Percentiles rank a stretch among this genome's conserved stretches.
phyloP scores from a whole-genome alignment of 164 flowering plant species.

The Liriodendron chinense region DNA sequence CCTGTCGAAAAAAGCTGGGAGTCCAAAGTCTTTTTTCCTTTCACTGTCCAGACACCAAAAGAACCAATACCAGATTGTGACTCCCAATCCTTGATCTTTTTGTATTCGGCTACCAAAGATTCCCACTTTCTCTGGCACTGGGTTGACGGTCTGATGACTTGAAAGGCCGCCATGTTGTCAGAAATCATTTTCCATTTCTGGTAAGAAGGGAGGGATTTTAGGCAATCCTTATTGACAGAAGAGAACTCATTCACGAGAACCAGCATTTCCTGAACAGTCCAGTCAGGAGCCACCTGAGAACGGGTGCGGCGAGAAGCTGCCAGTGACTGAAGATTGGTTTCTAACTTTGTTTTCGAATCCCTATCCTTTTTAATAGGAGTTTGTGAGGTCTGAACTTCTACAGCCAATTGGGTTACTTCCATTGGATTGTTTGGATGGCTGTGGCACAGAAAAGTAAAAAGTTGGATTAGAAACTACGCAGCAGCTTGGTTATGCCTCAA shows the following conservation, averaged over 20 bases:
- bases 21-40: conserved; percentile 31
- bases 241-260: conserved; percentile 53
- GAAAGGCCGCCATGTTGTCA: conserved; percentile 46
- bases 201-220: conserved; percentile 37
- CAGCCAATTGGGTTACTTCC: neutral
- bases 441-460: neutral
- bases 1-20: conserved; percentile 40
- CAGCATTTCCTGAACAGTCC: conserved; percentile 40
- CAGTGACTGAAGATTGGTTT: neutral
- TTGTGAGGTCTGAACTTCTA: neutral
- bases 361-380: neutral
- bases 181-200: conserved; percentile 66
- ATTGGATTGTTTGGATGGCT: neutral
- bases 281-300: conserved; percentile 50
- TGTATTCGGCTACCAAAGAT: conserved; percentile 41
- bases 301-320: conserved; percentile 37
- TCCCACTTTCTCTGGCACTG: conserved; percentile 70
- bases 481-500: too few species aligned
- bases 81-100: conserved; percentile 43
- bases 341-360: neutral
- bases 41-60: conserved; percentile 42
- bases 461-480: neutral
- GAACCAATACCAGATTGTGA: conserved; percentile 17
- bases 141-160: conserved; percentile 32
- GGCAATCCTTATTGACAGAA: conserved; percentile 45